Evolutionary conservation across 345 rosid genomes (phyloP).

Genomic region (Citropsis articulata): DNA sequence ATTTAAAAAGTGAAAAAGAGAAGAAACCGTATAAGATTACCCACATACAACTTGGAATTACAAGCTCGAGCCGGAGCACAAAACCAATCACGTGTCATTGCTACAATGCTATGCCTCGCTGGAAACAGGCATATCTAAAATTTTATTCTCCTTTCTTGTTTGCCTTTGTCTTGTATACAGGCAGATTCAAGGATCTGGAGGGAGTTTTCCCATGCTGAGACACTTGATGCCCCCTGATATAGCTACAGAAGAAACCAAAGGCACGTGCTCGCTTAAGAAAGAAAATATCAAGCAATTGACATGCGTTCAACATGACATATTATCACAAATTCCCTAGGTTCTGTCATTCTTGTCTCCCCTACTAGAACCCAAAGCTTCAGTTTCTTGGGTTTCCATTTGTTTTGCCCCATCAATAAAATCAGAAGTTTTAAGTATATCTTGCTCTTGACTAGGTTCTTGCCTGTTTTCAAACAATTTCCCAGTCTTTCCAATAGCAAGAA

Average conservation of each 20-base stretch:
- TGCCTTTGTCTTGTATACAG: conserved; percentile 6
- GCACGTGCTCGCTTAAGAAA: not conserved
- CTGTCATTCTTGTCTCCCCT: conserved; percentile 32
- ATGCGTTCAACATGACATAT: not conserved
- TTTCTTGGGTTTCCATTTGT: conserved; percentile 31
- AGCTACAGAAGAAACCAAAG: not conserved
- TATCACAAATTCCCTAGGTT: conserved; percentile 23
- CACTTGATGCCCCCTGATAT: not conserved
- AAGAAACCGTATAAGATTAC: not conserved
- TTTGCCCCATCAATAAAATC: conserved; percentile 24
- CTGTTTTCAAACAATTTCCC: conserved; percentile 56
- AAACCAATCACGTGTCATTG: not conserved
- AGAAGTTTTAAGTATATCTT: conserved; percentile 24
- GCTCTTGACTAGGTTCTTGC: conserved; percentile 28
- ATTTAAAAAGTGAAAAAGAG: not conserved
- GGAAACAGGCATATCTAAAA: not conserved
- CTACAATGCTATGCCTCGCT: not conserved
- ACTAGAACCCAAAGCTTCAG: conserved; percentile 23
- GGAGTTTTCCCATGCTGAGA: not conserved
- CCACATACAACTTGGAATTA: conserved; percentile 4
- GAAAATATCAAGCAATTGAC: conserved; percentile 7
- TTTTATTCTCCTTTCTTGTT: not conserved
- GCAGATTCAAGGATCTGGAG: conserved; percentile 8
- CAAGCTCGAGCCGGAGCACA: conserved; percentile 7
- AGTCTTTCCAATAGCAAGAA: conserved; percentile 69